phyloP scores from a whole-genome alignment of 805 yeast species.

The Starmerella floricola region DNA sequence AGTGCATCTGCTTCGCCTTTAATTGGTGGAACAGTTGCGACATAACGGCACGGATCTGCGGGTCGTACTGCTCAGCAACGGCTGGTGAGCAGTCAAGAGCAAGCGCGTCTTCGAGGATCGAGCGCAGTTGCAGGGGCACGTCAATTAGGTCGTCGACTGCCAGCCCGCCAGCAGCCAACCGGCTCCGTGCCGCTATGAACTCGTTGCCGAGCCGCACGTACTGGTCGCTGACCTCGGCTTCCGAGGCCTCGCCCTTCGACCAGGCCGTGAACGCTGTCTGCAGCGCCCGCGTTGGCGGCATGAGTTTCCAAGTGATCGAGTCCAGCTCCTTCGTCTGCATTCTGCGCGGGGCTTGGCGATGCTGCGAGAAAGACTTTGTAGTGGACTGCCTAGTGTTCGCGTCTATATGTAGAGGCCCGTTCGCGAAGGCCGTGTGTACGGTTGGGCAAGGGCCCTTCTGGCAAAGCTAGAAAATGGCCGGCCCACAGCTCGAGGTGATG shows the following conservation, averaged over 20 bases:
- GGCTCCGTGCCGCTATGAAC: slow-evolving; percentile 71
- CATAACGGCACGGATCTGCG: slow-evolving; percentile 74
- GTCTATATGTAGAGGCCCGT: too few species aligned
- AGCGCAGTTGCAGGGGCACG: slow-evolving; percentile 71
- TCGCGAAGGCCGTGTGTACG: too few species aligned
- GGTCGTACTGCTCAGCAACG: slow-evolving; percentile 66
- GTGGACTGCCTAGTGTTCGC: too few species aligned
- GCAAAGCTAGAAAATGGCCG: too few species aligned
- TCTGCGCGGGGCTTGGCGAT: neutral
- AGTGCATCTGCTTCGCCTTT: slow-evolving; percentile 33
- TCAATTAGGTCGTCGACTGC: slow-evolving; percentile 73
- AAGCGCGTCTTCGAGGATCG: slow-evolving; percentile 72
- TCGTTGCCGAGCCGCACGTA: slow-evolving; percentile 90
- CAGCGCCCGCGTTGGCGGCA: slow-evolving; percentile 78
- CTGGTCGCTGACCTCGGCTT: slow-evolving; percentile 74
- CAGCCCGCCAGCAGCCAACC: slow-evolving; percentile 67
- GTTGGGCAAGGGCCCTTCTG: too few species aligned
- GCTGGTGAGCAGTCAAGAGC: slow-evolving; percentile 76
- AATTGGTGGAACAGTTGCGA: slow-evolving; percentile 66
- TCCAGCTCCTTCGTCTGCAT: slow-evolving; percentile 15
- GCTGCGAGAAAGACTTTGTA: too few species aligned
- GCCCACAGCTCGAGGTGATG: too few species aligned
- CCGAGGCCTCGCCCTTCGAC: slow-evolving; percentile 73
- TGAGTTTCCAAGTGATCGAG: slow-evolving; percentile 48
- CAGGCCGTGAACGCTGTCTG: slow-evolving; percentile 69